Conservation (phyloP, 2,329 filamentous ascomycete genomes). For the Aspergillus viridinutans region DNA sequence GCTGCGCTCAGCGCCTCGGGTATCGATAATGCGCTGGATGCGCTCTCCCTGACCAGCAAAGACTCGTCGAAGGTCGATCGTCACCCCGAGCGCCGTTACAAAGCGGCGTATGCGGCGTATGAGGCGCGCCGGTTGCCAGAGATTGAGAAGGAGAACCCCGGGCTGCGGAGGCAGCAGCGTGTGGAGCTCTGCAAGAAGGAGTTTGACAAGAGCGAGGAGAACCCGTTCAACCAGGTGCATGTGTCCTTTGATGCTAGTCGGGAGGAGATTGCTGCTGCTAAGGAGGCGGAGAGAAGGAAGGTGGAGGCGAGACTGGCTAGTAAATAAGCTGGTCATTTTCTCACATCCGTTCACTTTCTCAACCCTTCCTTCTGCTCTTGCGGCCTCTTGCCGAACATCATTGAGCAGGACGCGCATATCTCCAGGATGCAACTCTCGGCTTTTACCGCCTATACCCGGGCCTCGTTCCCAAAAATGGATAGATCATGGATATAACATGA, state of each 20-base stretch:
- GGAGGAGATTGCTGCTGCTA: conserved; percentile 68
- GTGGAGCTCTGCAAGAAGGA: conserved; percentile 82
- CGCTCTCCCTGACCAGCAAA: conserved; percentile 62
- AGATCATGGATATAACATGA: not conserved
- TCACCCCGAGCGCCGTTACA: conserved; percentile 82
- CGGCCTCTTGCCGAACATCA: not conserved
- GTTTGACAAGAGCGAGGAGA: conserved; percentile 91
- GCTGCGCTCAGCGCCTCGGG: conserved; percentile 73
- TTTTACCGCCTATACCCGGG: not conserved
- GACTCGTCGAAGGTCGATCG: conserved; percentile 70
- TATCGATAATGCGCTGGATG: conserved; percentile 91
- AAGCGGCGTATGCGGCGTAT: conserved; percentile 77
- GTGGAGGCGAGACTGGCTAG: conserved; percentile 63
- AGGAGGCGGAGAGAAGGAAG: conserved; percentile 64
- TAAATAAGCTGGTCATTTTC: conserved; percentile 14
- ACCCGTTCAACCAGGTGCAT: conserved; percentile 85
- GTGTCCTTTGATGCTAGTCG: conserved; percentile 72
- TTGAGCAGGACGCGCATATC: not conserved
- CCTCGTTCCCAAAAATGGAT: conserved; percentile 9
- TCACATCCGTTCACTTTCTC: not conserved
- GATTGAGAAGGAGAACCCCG: conserved; percentile 78
- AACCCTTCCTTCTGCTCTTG: not conserved
- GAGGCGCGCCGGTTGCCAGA: conserved; percentile 78
- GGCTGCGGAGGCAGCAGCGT: conserved; percentile 76
- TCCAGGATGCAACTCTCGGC: not conserved